Base-by-base conservation (phyloP, 768 basidiomycete genomes). In the Naematelia aurantialba region DNA sequence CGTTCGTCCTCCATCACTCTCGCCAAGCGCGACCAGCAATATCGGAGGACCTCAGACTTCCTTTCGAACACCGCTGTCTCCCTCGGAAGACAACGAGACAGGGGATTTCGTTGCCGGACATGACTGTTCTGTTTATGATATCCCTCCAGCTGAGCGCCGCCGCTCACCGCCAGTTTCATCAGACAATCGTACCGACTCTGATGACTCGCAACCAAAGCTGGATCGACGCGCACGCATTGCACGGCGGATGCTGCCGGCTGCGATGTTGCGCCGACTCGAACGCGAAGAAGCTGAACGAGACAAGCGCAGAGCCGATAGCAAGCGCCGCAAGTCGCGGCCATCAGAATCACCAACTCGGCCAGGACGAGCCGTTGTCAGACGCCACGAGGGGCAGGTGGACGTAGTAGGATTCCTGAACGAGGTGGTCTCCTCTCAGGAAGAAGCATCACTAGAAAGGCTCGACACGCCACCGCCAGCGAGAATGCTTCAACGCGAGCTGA, bases 231-330 rank as follows among this genome's bases (percentile, higher is more conserved):
- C 65, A 19, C 62, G 53, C 26, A 75, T 72, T 27, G 73, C 70
- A 26, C 31, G 65, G 21, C 52, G 78, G 14, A 81, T 87, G 81
- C 78, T 85, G 78, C 85, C 85, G 3, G 79, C 78, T 11, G 80
- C 80, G 50, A 82, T 86, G 81, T 72, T 83, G 47, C 70, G 79
- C 14, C 31, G 59, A 19, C 63, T 72, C 11, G 68, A 73, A 80
- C 55, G 56, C 76, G 66, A 55, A 62, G 70, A 59, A 3, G 57
- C 56, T 44, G 69, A 56, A 2, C 45, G 56, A 48, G 63, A 68
- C 31, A 27, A 50, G 22, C 56, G 60, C 5, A 63, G 58, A 61
- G 46, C 27, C 21, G 60, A 59, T 24, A 56, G 24, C 39, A 21
- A 55, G 8, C 10, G 21, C n/a, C 21, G 56, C 42, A 27, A 52